These are phyloP conservation scores for Knoxia roxburghii DNA, from an alignment of 257 asterid genomes.

Conservation along the genomic window DNA sequence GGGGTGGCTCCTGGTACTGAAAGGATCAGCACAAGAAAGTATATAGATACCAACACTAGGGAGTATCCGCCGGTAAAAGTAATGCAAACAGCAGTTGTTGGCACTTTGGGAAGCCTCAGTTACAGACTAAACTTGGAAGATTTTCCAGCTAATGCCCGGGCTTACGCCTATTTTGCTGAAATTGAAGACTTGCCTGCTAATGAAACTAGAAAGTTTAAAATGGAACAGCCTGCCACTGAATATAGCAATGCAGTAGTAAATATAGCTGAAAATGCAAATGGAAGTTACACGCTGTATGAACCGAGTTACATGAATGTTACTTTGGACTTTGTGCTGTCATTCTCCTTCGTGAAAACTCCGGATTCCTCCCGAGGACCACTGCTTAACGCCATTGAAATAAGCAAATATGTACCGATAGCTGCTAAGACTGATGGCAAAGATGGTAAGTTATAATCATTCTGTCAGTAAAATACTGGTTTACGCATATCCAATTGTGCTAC, in stretches of 20 bases:
- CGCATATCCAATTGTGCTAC: neutral
- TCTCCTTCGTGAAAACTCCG: constrained; percentile 60
- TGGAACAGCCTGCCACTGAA: constrained; percentile 77
- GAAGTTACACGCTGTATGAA: constrained; percentile 79
- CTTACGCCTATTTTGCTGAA: constrained; percentile 89
- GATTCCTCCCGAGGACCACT: constrained; percentile 85
- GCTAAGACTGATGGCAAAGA: constrained; percentile 68
- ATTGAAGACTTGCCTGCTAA: constrained; percentile 61
- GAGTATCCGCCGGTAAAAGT: constrained; percentile 93
- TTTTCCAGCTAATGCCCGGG: constrained; percentile 88
- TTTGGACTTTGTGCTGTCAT: constrained; percentile 69
- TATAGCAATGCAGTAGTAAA: constrained; percentile 95
- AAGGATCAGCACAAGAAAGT: constrained; percentile 58
- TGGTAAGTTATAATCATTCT: constrained; percentile 36
- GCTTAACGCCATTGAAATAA: constrained; percentile 79
- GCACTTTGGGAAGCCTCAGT: constrained; percentile 61
- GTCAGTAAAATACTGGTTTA: neutral
- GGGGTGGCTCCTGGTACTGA: constrained; percentile 92
- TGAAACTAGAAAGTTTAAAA: constrained; percentile 70
- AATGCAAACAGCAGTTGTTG: constrained; percentile 94
- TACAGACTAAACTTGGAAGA: constrained; percentile 88
- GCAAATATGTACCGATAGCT: constrained; percentile 63
- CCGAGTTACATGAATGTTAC: constrained; percentile 96
- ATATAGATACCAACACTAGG: constrained; percentile 62
- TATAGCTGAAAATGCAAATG: constrained; percentile 90